Evolutionary conservation across 2,329 filamentous ascomycete species (phyloP).

Genomic region (Orbilia javanica): DNA sequence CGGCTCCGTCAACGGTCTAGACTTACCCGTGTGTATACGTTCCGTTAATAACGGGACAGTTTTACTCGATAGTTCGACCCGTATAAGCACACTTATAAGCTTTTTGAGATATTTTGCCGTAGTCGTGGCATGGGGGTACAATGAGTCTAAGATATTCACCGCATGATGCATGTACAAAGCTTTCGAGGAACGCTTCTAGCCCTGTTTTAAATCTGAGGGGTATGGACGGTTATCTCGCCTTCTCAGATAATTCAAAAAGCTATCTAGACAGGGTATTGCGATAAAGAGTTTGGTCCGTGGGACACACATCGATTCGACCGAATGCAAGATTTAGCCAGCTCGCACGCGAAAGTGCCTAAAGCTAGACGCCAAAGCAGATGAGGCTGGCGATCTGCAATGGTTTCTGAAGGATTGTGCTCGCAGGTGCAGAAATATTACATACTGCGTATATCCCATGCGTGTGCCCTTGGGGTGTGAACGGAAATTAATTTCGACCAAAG

Average conservation of each 20-base stretch:
- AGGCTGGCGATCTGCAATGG: not conserved
- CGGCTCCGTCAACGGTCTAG: constrained; percentile 22
- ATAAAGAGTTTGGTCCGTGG: not conserved
- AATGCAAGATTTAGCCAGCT: not conserved
- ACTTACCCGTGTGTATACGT: not conserved
- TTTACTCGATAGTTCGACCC: not conserved
- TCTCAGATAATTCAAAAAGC: not conserved
- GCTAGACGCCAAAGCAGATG: not conserved
- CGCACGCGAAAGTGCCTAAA: not conserved
- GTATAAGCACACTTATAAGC: not conserved
- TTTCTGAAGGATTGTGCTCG: constrained; percentile 4
- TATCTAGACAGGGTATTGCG: not conserved
- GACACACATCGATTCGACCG: no score
- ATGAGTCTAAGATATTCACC: not conserved
- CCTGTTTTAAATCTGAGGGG: not conserved
- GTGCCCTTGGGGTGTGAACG: constrained; percentile 1
- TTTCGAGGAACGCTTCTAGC: constrained; percentile 13
- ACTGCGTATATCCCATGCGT: constrained; percentile 1
- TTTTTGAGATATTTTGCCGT: not conserved
- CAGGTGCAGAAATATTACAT: not conserved
- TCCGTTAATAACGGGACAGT: constrained; percentile 7
- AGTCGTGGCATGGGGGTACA: constrained; percentile 8
- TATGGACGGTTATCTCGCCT: not conserved
- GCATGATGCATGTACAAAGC: not conserved
- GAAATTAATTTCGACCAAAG: constrained; percentile 23